phyloP scores from a whole-genome alignment of 1,284 basidiomycete genomes.

The Trametes polyzona region DNA sequence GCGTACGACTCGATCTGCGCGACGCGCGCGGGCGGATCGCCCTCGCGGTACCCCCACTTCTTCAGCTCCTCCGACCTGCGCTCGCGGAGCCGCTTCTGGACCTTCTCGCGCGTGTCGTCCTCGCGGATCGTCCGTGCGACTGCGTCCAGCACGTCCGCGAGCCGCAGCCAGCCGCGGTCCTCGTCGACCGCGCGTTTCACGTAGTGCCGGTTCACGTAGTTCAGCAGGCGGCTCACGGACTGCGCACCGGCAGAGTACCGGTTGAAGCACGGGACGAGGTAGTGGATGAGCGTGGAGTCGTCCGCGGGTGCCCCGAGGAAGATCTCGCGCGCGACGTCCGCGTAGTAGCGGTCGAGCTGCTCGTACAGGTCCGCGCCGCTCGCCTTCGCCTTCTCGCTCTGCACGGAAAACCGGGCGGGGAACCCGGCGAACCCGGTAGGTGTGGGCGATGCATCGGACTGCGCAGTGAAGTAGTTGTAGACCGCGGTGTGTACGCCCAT shows the following conservation, averaged over 20 bases:
- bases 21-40: conserved; percentile 50
- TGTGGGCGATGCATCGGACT: conserved; percentile 48
- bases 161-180: conserved; percentile 74
- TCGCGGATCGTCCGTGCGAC: conserved; percentile 56
- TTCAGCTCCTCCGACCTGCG: conserved; percentile 61
- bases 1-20: conserved; percentile 66
- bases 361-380: conserved; percentile 72
- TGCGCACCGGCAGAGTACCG: conserved; percentile 69
- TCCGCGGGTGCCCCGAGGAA: conserved; percentile 66
- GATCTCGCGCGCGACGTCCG: conserved; percentile 60
- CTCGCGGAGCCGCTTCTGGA: conserved; percentile 60
- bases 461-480: conserved; percentile 78
- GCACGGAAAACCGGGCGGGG: conserved; percentile 23
- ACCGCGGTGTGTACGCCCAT: conserved; percentile 77
- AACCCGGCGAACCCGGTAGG: conserved; percentile 31
- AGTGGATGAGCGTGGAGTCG: conserved; percentile 66
- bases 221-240: conserved; percentile 70
- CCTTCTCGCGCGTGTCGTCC: conserved; percentile 58
- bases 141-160: conserved; percentile 67
- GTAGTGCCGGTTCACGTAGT: conserved; percentile 79
- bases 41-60: conserved; percentile 69
- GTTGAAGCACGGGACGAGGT: conserved; percentile 69
- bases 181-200: conserved; percentile 77
- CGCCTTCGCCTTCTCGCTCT: conserved; percentile 32
- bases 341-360: conserved; percentile 69